Evolutionary conservation across 2,329 filamentous ascomycete species (phyloP), one percentile per base, ranked within the genome.

Genomic region (Alternaria novae-zelandiae): DNA sequence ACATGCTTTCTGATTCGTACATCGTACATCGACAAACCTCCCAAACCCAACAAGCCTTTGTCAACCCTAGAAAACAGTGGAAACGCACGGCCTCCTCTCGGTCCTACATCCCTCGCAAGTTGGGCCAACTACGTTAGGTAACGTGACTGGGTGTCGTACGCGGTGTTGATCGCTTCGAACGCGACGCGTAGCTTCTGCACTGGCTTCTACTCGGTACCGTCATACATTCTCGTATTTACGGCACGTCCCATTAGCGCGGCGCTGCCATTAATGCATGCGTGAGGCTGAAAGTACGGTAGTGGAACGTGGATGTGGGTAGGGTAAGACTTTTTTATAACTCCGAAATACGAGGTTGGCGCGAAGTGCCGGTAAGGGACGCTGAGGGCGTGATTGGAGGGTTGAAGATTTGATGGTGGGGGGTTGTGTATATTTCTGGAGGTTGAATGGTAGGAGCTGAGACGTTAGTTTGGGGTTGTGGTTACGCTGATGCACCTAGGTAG

Each of bases 241-340:
- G 49, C 49, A 53, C 49, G 49, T 53, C 49, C 49, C 49, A 53
- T 41, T 53, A 53, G 49, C 49, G 49, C 23, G 49, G 6, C 49
- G 43, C 43, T 45, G 21, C 30, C 30, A 30, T 30, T 1, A 1
- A 7, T 6, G 28, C 30, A 36, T n/a, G 7, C 6, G 32, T 36
- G 32, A 36, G 32, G 32, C 32, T 36, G 32, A 36, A 36, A 36
- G 32, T 36, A 11, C 49, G 10, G 47, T 51, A 7, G 23, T 41
- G 32, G 32, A 36, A 36, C 15, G 32, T 36, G 32, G 36, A 17
- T 17, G 36, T 41, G 8, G 36, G 36, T 11, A 11, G 20, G 30
- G 20, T 15, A 8, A 7, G 20, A 10, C 15, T 36, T 7, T 51
- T 41, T 32, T 53, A 23, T 15, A 32, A 23, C 13, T 15, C 49